phyloP scores from a whole-genome alignment of 2,329 filamentous ascomycete species.

The Chrysoporthe puriensis region DNA sequence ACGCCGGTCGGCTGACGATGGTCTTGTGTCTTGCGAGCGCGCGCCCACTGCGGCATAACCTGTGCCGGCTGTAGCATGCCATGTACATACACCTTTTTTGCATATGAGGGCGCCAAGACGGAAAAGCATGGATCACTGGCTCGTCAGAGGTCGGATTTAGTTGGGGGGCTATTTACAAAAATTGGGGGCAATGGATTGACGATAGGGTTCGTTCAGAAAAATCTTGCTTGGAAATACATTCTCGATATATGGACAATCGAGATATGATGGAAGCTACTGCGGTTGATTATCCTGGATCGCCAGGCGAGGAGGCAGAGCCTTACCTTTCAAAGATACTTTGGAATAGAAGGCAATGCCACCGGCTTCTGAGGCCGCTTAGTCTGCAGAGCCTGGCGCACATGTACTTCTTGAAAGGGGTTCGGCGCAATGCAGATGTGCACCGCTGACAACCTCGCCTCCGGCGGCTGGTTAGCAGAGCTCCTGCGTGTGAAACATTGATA shows the following conservation, averaged over 20 bases:
- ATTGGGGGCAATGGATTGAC: background rate
- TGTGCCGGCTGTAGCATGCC: background rate
- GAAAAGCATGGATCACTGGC: background rate
- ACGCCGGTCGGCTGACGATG: background rate
- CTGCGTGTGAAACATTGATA: background rate
- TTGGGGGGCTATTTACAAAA: background rate
- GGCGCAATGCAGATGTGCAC: background rate
- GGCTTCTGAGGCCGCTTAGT: background rate
- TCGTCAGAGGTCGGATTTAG: background rate
- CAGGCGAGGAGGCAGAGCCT: background rate
- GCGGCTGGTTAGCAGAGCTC: background rate
- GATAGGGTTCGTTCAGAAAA: background rate
- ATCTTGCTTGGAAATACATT: background rate
- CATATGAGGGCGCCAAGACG: constrained; percentile 7
- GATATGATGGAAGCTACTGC: background rate
- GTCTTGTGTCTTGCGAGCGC: background rate
- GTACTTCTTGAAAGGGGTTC: background rate
- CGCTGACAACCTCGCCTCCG: background rate
- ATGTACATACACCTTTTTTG: background rate
- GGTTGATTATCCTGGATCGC: background rate
- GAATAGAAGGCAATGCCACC: background rate
- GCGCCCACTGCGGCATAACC: background rate
- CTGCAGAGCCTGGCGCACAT: background rate
- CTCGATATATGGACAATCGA: background rate
- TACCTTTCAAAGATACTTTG: background rate